Evolutionary conservation across 1,284 basidiomycete genomes (phyloP).

Genomic region (Afroboletus lepidellus): DNA sequence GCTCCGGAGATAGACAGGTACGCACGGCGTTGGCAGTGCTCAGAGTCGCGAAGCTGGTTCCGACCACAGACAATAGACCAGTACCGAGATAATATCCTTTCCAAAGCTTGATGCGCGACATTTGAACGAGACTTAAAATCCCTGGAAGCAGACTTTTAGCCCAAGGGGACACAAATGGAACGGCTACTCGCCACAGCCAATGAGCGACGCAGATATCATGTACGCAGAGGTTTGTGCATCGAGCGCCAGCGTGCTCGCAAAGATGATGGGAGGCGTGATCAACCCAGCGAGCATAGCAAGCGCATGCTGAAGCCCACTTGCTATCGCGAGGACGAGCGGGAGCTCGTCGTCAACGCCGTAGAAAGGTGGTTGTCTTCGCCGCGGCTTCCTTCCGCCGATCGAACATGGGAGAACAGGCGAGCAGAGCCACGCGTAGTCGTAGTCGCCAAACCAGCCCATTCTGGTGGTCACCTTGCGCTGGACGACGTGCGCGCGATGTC

Average conservation of each 20-base stretch:
- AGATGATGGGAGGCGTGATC: slow-evolving; percentile 80
- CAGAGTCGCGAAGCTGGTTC: slow-evolving; percentile 81
- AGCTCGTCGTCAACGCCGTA: slow-evolving; percentile 55
- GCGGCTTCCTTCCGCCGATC: slow-evolving; percentile 24
- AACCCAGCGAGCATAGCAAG: slow-evolving; percentile 80
- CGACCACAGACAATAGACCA: slow-evolving; percentile 81
- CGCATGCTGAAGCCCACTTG: slow-evolving; percentile 73
- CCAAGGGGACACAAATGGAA: neutral
- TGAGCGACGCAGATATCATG: slow-evolving; percentile 80
- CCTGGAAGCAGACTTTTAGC: slow-evolving; percentile 37
- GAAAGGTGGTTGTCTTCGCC: slow-evolving; percentile 59
- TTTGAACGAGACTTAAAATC: slow-evolving; percentile 73
- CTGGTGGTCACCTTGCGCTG: slow-evolving; percentile 43
- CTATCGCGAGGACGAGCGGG: slow-evolving; percentile 66
- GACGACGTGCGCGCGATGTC: slow-evolving; percentile 11
- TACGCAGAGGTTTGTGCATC: slow-evolving; percentile 63
- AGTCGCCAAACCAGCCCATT: slow-evolving; percentile 67
- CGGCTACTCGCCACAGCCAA: slow-evolving; percentile 59
- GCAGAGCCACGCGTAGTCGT: slow-evolving; percentile 75
- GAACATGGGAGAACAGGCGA: slow-evolving; percentile 60
- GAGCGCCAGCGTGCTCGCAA: slow-evolving; percentile 61
- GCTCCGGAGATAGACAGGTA: slow-evolving; percentile 26
- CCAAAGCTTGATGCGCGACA: slow-evolving; percentile 64
- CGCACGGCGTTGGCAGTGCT: slow-evolving; percentile 69
- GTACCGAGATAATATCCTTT: slow-evolving; percentile 69